These are phyloP conservation scores for Thecaphora frezii DNA, from an alignment of 1,284 basidiomycete species.

Conservation along the genomic window DNA sequence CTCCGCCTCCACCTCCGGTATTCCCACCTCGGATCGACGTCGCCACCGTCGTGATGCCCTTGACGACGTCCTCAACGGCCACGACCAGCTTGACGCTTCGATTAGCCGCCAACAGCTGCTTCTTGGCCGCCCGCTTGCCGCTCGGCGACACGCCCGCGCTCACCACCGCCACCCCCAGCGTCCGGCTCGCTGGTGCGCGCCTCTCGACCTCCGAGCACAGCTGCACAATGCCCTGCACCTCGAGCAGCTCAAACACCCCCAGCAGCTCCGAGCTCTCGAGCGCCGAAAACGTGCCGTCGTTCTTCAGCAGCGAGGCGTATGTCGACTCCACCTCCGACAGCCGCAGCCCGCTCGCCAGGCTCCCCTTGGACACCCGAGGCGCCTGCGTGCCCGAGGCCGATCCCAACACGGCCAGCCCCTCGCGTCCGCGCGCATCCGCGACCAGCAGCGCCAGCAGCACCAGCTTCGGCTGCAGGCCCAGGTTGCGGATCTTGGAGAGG, in stretches of 20 bases:
- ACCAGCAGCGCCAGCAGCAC: conserved; percentile 49
- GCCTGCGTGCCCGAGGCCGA: conserved; percentile 1
- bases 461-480: conserved; percentile 54
- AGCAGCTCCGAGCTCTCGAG: conserved; percentile 51
- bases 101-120: conserved; percentile 43
- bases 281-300: conserved; percentile 35
- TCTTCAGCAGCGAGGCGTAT: conserved; percentile 44
- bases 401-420: conserved; percentile 29
- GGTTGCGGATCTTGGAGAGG: conserved; percentile 43
- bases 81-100: conserved; percentile 33
- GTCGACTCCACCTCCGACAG: conserved; percentile 47
- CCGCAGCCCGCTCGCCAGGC: conserved; percentile 10
- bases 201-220: conserved; percentile 30
- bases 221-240: conserved; percentile 50
- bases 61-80: conserved; percentile 30
- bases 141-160: conserved; percentile 32
- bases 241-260: conserved; percentile 53
- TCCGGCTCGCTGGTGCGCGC: background rate
- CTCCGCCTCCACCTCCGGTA: background rate
- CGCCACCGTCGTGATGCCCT: conserved; percentile 37
- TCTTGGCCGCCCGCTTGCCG: conserved; percentile 49
- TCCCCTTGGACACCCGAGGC: background rate
- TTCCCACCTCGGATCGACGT: background rate
- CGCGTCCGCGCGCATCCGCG: conserved; percentile 27
- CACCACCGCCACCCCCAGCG: conserved; percentile 1